Conservation (phyloP, 495 filamentous ascomycete genomes). For the Penicillium egyptiacum region DNA sequence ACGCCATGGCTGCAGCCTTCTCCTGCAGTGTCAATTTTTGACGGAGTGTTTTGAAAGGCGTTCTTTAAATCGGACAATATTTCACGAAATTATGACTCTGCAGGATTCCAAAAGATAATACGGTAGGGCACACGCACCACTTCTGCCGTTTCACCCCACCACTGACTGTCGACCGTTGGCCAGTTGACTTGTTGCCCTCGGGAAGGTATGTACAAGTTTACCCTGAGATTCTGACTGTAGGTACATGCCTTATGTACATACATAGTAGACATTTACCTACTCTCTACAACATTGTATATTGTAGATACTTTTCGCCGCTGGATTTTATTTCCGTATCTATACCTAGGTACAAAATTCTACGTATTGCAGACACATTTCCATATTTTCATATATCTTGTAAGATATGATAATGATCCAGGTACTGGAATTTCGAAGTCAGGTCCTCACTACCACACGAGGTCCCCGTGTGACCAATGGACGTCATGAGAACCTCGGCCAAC, state of each 20-base stretch:
- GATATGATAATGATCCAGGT: neutral
- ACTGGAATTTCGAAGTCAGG: neutral
- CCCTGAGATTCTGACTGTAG: too few relatives aligned
- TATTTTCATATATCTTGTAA: neutral
- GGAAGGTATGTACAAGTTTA: too few relatives aligned
- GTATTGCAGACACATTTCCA: neutral
- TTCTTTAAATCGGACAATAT: slow-evolving; percentile 20
- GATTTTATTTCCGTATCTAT: neutral
- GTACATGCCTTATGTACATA: too few relatives aligned
- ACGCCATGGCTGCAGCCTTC: slow-evolving; percentile 49
- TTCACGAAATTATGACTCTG: slow-evolving; percentile 33
- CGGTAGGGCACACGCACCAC: slow-evolving; percentile 25
- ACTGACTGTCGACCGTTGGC: neutral
- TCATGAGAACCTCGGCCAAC: neutral
- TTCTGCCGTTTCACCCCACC: slow-evolving; percentile 31
- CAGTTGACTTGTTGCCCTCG: neutral
- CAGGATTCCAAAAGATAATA: slow-evolving; percentile 16
- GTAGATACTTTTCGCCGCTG: neutral
- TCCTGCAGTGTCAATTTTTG: slow-evolving; percentile 27
- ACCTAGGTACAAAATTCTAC: neutral
- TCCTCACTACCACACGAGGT: neutral
- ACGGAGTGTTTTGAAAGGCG: slow-evolving; percentile 20
- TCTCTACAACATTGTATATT: too few relatives aligned
- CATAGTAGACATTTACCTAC: too few relatives aligned
- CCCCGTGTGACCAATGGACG: neutral